A percentile compares a stretch with the other conserved stretches of the same genome.
Conservation (phyloP, 331 rosid species). For the Cydonia oblonga region DNA sequence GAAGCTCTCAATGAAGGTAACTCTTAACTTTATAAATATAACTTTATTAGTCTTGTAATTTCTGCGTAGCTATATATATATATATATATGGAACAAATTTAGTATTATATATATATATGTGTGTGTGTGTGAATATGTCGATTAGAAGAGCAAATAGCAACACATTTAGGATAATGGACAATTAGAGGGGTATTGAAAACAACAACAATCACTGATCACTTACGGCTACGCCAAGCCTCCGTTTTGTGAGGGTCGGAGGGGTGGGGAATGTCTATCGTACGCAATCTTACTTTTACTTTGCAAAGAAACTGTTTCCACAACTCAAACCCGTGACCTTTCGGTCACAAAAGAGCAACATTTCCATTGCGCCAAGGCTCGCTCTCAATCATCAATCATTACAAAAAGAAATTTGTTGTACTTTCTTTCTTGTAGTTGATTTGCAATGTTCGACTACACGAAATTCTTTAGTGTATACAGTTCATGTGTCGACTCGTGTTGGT, state of each 20-base stretch:
- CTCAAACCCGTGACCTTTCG: too few relatives aligned
- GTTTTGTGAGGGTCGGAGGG: too few relatives aligned
- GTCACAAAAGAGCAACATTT: too few relatives aligned
- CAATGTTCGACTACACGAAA: neutral
- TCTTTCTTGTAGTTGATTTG: neutral
- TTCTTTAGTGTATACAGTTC: neutral
- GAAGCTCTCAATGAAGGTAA: constrained; percentile 67
- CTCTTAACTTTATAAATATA: neutral
- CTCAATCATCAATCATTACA: too few relatives aligned
- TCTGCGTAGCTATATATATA: neutral
- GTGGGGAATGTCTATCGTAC: accelerated
- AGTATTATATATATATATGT: too few relatives aligned
- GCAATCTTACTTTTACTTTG: too few relatives aligned
- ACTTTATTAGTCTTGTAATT: neutral
- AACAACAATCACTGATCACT: too few relatives aligned
- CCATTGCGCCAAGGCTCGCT: too few relatives aligned
- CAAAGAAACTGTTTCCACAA: too few relatives aligned
- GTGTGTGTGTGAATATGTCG: neutral
- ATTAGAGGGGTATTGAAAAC: too few relatives aligned
- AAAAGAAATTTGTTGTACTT: neutral
- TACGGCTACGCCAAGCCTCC: too few relatives aligned
- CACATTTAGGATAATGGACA: neutral
- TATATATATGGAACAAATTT: too few relatives aligned
- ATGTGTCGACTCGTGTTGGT: neutral
- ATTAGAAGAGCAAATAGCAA: neutral